These are phyloP conservation scores for Cercospora sp. DNA, from an alignment of 2,329 filamentous ascomycete genomes.

Conservation along the genomic window DNA sequence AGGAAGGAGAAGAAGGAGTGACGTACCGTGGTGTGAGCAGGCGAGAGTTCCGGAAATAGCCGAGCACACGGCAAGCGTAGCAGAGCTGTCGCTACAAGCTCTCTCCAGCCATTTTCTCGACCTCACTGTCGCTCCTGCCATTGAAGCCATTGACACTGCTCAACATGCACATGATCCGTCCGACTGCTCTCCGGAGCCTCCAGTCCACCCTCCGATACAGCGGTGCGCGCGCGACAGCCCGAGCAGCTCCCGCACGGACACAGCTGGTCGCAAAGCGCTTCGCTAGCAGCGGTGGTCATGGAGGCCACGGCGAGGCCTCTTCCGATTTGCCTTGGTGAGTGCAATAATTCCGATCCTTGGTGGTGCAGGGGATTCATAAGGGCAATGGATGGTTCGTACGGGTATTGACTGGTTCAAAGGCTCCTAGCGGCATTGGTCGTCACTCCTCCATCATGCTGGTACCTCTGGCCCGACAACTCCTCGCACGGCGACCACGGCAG, in stretches of 20 bases:
- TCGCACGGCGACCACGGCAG: conserved; percentile 39
- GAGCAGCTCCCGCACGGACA: conserved; percentile 27
- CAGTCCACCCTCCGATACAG: conserved; percentile 24
- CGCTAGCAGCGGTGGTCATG: conserved; percentile 32
- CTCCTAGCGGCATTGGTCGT: conserved; percentile 40
- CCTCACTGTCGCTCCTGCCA: conserved; percentile 11
- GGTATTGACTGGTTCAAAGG: conserved; percentile 35
- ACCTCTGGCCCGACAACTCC: conserved; percentile 40
- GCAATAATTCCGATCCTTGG: not conserved
- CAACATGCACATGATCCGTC: conserved; percentile 29
- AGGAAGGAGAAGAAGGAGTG: not conserved
- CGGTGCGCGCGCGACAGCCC: conserved; percentile 22
- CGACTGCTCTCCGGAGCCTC: conserved; percentile 30
- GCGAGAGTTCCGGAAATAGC: conserved; percentile 9
- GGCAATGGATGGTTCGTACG: not conserved
- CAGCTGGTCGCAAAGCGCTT: conserved; percentile 33
- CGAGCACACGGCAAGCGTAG: not conserved
- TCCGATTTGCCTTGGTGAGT: conserved; percentile 35
- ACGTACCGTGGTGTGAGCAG: not conserved
- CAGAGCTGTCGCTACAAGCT: conserved; percentile 1
- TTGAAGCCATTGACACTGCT: conserved; percentile 8
- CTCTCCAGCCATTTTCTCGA: conserved; percentile 15
- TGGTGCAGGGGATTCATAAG: not conserved
- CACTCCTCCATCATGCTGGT: conserved; percentile 40
- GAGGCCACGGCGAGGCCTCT: conserved; percentile 26